These are phyloP conservation scores for Harringtonia aguacate DNA, from an alignment of 2,329 filamentous ascomycete genomes.

Conservation along the genomic window DNA sequence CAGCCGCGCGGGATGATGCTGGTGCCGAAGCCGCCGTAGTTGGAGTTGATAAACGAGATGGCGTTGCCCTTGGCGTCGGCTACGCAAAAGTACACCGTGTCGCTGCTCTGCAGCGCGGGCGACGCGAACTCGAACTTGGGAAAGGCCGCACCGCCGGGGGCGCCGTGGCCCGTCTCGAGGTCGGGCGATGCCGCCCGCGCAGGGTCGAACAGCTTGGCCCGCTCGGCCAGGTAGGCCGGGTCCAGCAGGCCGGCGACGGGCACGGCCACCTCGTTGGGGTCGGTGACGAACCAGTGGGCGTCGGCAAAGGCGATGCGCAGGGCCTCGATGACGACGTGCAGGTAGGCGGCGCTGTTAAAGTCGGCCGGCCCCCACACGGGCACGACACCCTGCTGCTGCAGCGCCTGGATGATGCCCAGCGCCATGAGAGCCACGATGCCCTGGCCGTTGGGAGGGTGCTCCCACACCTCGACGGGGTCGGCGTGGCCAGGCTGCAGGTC, in stretches of 20 bases:
- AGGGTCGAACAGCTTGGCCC: constrained; percentile 48
- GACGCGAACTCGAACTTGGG: constrained; percentile 20
- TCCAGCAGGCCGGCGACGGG: constrained; percentile 62
- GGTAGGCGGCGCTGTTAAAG: constrained; percentile 71
- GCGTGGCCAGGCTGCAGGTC: constrained; percentile 2
- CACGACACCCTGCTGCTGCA: constrained; percentile 67
- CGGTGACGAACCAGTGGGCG: constrained; percentile 79
- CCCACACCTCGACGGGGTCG: constrained; percentile 73
- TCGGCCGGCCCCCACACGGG: constrained; percentile 56
- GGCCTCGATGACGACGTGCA: constrained; percentile 81
- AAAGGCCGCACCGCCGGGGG: constrained; percentile 26
- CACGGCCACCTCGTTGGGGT: constrained; percentile 62
- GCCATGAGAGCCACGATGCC: constrained; percentile 93
- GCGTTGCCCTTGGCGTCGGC: constrained; percentile 78
- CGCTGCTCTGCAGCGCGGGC: constrained; percentile 73
- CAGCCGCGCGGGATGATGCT: constrained; percentile 74
- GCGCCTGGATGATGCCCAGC: constrained; percentile 77
- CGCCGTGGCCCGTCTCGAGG: constrained; percentile 49
- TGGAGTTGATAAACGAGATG: constrained; percentile 94
- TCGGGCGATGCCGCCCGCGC: constrained; percentile 49
- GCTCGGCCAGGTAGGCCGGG: constrained; percentile 61
- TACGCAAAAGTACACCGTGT: constrained; percentile 90
- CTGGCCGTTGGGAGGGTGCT: constrained; percentile 93
- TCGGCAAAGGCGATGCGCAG: constrained; percentile 87
- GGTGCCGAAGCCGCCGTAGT: constrained; percentile 83